Evolutionary conservation across 2,329 filamentous ascomycete genomes (phyloP).

Genomic region (Bipolaris bicolor): DNA sequence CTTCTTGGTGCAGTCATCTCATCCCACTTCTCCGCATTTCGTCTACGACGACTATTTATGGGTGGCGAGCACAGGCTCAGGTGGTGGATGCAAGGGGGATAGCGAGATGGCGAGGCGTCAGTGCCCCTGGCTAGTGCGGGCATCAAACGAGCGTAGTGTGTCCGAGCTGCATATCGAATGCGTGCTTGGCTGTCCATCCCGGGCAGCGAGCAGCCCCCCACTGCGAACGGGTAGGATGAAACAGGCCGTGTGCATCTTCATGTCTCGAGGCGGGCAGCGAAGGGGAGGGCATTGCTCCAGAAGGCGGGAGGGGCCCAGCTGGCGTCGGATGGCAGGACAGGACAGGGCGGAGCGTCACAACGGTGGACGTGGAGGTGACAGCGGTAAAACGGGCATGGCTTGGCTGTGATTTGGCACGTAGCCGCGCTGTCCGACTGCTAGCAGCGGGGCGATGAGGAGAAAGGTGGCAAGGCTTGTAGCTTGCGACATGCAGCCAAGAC

Average conservation of each 20-base stretch:
- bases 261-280: constrained; percentile 22
- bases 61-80: constrained; percentile 37
- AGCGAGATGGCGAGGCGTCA: constrained; percentile 26
- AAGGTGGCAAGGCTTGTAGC: constrained; percentile 22
- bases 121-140: constrained; percentile 40
- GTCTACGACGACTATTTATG: constrained; percentile 43
- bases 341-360: background rate
- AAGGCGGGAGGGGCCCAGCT: background rate
- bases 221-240: constrained; percentile 33
- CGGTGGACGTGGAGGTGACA: background rate
- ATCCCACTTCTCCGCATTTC: constrained; percentile 47
- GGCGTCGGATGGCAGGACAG: background rate
- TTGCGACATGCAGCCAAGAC: constrained; percentile 32
- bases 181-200: constrained; percentile 22
- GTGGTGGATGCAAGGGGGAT: constrained; percentile 28
- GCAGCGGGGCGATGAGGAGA: constrained; percentile 14
- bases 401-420: constrained; percentile 11
- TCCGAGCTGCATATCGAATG: constrained; percentile 36
- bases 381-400: constrained; percentile 5
- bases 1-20: constrained; percentile 22
- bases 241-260: constrained; percentile 36
- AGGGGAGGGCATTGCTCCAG: no score
- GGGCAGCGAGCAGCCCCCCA: constrained; percentile 25
- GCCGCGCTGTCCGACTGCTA: constrained; percentile 20
- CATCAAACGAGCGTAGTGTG: constrained; percentile 21